phyloP scores from a whole-genome alignment of 1,284 basidiomycete genomes.

The Ceratobasidium sp. region DNA sequence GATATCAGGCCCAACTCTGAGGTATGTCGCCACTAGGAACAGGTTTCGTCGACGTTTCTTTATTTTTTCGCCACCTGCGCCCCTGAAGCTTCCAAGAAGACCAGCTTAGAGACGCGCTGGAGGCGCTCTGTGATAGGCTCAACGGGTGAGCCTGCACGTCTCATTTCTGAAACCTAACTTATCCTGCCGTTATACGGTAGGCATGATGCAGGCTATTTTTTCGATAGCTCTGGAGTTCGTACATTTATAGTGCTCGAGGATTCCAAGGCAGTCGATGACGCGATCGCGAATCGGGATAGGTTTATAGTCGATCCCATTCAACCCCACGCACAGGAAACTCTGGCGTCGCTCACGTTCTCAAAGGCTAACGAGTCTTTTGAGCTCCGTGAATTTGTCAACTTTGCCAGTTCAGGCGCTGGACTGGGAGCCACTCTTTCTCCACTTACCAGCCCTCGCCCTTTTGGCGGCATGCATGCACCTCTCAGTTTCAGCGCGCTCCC shows the following conservation, averaged over 20 bases:
- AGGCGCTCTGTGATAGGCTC: slow-evolving; percentile 40
- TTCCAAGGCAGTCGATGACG: slow-evolving; percentile 22
- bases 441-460: slow-evolving; percentile 37
- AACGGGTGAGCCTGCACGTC: slow-evolving; percentile 20
- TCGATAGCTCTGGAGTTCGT: slow-evolving; percentile 36
- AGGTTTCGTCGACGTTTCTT: slow-evolving; percentile 28
- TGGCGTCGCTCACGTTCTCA: slow-evolving; percentile 25
- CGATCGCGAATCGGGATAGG: slow-evolving; percentile 43
- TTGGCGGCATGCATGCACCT: slow-evolving; percentile 26
- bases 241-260: slow-evolving; percentile 37
- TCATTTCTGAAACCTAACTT: background rate
- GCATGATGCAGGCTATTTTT: slow-evolving; percentile 41
- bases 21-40: slow-evolving; percentile 32
- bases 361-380: slow-evolving; percentile 39
- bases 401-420: slow-evolving; percentile 40
- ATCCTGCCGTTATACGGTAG: background rate
- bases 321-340: slow-evolving; percentile 20
- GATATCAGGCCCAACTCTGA: slow-evolving; percentile 29
- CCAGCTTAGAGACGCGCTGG: slow-evolving; percentile 44
- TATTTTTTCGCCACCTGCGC: slow-evolving; percentile 31
- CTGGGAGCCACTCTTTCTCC: slow-evolving; percentile 41
- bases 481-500: slow-evolving; percentile 39
- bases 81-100: slow-evolving; percentile 44
- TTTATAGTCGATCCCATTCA: slow-evolving; percentile 40
- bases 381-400: slow-evolving; percentile 39